Evolutionary conservation across 73 alveolate genomes (phyloP), one percentile per base, ranked within the genome.

Genomic region (Stentor roeselii): DNA sequence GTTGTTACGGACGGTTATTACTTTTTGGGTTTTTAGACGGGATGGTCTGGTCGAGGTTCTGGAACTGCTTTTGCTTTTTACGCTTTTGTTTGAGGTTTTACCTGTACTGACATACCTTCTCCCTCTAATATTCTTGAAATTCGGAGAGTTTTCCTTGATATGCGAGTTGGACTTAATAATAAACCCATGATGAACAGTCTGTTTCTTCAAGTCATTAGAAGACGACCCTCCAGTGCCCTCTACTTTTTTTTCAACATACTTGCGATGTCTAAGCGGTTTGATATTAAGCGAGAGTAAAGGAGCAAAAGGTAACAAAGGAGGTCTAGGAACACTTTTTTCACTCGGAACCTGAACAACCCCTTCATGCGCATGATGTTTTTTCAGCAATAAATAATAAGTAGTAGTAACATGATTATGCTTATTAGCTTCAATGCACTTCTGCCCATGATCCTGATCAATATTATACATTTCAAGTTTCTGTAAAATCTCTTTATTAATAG

Each of bases 331-430:
- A 50, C 30, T 50, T 50, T 50, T 50, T 50, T 50, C 67, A 50
- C 67, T 50, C 21, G 67, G 67, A 11, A 50, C 6, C 21, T 50
- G 67, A 50, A 50, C 67, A 21, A 50, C 67, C 6, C 67, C 67
- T 50, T 50, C 67, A 50, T 50, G 6, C 21, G 67, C 67, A 11
- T 50, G 67, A 67, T 67, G 34, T 67, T 67, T 67, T 67, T 67
- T 67, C 80, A 67, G 37, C 1, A 67, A 40, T 21, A 93, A 86
- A 86, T 93, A 89, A 86, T 90, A 91, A 3, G 96, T 87, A 0
- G 98, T 87, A 27, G 98, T 93, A 58, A 75, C 42, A 82, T 84
- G 87, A 84, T 93, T 93, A 83, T 93, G 98, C 78, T 88, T 93
- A 86, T 93, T 93, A 2, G 84, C 75, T 58, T 90, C 90, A 75